Percentiles rank a stretch among this genome's conserved stretches.
These are phyloP conservation scores for Prunus campanulata DNA, from an alignment of 306 rosid species.

Conservation along the genomic window DNA sequence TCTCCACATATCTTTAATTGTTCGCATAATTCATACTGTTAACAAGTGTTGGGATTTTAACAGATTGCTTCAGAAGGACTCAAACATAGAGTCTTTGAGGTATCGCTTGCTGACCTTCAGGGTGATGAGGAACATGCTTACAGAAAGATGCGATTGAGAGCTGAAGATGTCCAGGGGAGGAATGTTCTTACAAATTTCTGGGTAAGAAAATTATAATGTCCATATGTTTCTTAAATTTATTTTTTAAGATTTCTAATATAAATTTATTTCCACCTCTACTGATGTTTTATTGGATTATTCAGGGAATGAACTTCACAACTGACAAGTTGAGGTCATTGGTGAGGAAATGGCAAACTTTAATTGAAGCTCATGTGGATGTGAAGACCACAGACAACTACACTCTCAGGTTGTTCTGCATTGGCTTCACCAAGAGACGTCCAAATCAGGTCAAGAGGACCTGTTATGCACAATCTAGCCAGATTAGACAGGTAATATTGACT, in stretches of 20 bases:
- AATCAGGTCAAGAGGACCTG: conserved; percentile 96
- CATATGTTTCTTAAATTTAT: neutral
- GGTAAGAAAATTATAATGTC: conserved; percentile 40
- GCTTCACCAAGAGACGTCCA: conserved; percentile 73
- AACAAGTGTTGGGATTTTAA: neutral
- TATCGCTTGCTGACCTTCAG: conserved; percentile 94
- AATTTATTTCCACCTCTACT: neutral
- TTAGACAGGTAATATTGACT: conserved; percentile 59
- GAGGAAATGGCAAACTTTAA: conserved; percentile 82
- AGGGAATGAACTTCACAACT: conserved; percentile 91
- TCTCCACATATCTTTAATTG: neutral
- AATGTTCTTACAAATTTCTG: conserved; percentile 89
- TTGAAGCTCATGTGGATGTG: conserved; percentile 92
- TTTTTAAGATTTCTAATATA: neutral
- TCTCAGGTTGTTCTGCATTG: conserved; percentile 91
- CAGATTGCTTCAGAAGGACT: conserved; percentile 99
- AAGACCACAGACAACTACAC: conserved; percentile 83
- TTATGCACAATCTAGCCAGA: conserved; percentile 88
- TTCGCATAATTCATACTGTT: neutral
- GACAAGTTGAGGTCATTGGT: conserved; percentile 94
- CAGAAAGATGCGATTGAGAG: conserved; percentile 94
- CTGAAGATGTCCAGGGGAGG: conserved; percentile 92
- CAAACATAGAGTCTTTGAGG: conserved; percentile 89
- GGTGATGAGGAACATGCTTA: conserved; percentile 88
- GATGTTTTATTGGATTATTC: neutral